Base-by-base conservation (phyloP, 1,284 basidiomycete species). In the Ustilago loliicola region DNA sequence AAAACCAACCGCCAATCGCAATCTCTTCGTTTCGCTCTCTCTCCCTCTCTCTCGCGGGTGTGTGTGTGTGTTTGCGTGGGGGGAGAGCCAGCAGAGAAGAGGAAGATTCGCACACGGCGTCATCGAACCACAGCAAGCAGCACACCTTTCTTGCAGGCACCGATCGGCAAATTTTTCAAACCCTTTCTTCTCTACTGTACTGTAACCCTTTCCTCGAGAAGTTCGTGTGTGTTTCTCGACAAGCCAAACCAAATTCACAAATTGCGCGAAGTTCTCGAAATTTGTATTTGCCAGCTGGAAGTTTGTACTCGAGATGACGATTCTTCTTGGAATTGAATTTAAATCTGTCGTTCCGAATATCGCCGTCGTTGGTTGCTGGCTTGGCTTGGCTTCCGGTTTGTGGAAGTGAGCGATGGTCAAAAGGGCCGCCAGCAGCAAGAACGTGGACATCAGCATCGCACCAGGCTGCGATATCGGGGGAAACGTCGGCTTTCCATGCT, bases 281-380 rank as follows among this genome's bases (percentile, higher is more conserved):
- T 45, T 45, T 19, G 21, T 29, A 29, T 13, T 7, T 9, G 4
- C 34, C 34, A 10, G 10, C 34, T 17, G n/a, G n/a, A n/a, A 30
- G 9, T 54, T 69, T 69, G 61, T 63, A 69, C 54, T 69, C 3
- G 6, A 48, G 19, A 32, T n/a, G 8, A 32, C 32, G 55, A 58
- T 47, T 47, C 59, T 61, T 68, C 61, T 34, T 42, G 45, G n/a
- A 9, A 45, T 8, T 23, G 2, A 61, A 42, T 62, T 27, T 29
- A 55, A 55, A 47, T 25, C 45, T 25, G 9, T 32, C 61, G 61
- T 70, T 70, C 67, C 67, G 67, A 64, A 70, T 70, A 61, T 70
- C 67, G 61, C 67, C 67, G 67, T 55, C 17, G 17, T 47, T 42
- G 40, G n/a, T 42, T 5, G 40, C 7, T 42, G 13, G 40, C n/a